These are phyloP conservation scores for Trametes pubescens DNA, from an alignment of 1,284 basidiomycete genomes.

Conservation along the genomic window DNA sequence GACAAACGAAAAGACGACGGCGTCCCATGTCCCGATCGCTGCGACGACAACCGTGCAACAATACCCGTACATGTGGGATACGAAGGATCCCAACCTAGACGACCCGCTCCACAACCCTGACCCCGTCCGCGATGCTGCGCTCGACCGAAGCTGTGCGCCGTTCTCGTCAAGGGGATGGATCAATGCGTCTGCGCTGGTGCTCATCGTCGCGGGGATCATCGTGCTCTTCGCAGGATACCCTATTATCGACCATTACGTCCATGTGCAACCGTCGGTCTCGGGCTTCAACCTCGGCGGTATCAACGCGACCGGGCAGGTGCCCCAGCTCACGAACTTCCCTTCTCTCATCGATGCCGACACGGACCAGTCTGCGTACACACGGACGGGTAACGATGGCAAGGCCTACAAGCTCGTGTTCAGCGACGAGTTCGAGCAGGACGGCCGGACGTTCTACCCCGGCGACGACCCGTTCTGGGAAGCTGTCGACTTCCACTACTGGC, in stretches of 20 bases:
- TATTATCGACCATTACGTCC: slow-evolving; percentile 63
- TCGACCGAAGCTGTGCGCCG: slow-evolving; percentile 64
- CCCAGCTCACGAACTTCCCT: slow-evolving; percentile 64
- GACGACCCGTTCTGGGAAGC: slow-evolving; percentile 86
- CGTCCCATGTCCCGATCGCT: slow-evolving; percentile 59
- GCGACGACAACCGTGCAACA: slow-evolving; percentile 39
- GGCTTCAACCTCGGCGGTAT: slow-evolving; percentile 82
- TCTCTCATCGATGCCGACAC: slow-evolving; percentile 76
- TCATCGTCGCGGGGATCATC: slow-evolving; percentile 68
- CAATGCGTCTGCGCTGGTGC: slow-evolving; percentile 67
- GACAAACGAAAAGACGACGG: slow-evolving; percentile 50
- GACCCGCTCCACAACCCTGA: slow-evolving; percentile 81
- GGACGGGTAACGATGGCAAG: slow-evolving; percentile 71
- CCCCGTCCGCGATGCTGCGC: slow-evolving; percentile 64
- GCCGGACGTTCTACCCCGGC: slow-evolving; percentile 80
- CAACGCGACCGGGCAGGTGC: slow-evolving; percentile 76
- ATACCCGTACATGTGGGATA: slow-evolving; percentile 73
- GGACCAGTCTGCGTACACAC: slow-evolving; percentile 56
- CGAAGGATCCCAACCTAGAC: slow-evolving; percentile 77
- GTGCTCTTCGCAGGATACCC: slow-evolving; percentile 84
- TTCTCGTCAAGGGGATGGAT: slow-evolving; percentile 79
- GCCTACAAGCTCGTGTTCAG: slow-evolving; percentile 88
- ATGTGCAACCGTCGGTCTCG: slow-evolving; percentile 39
- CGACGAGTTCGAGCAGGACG: slow-evolving; percentile 90
- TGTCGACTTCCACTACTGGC: slow-evolving; percentile 78